phyloP scores from a whole-genome alignment of 495 filamentous ascomycete genomes.

The Penicillium samsonianum region DNA sequence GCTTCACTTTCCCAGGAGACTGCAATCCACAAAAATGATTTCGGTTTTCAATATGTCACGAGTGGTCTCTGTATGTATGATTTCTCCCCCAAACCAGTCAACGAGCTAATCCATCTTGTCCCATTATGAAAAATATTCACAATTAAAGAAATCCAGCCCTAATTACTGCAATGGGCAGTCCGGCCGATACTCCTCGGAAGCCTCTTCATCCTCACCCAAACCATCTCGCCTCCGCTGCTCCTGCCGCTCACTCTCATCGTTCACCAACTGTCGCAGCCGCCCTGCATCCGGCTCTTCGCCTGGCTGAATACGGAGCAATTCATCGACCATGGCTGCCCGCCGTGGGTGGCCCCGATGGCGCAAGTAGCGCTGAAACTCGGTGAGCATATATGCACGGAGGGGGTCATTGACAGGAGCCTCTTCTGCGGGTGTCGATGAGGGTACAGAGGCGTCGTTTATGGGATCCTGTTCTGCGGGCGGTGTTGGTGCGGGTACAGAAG shows the following conservation, averaged over 20 bases:
- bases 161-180: not conserved
- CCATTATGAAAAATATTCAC: not conserved
- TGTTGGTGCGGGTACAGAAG: too few relatives aligned
- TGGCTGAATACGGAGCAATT: conserved; percentile 1
- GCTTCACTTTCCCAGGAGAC: not conserved
- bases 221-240: not conserved
- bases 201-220: not conserved
- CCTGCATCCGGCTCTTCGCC: conserved; percentile 3
- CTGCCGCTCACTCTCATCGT: not conserved
- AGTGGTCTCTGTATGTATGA: not conserved
- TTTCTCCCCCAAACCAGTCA: not conserved
- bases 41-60: not conserved
- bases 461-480: too few relatives aligned
- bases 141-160: not conserved
- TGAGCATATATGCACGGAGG: conserved; percentile 5
- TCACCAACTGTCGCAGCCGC: conserved; percentile 5
- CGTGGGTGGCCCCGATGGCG: not conserved
- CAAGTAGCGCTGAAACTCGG: conserved; percentile 9
- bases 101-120: not conserved
- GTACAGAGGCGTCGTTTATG: too few relatives aligned
- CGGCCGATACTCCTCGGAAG: not conserved
- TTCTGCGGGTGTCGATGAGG: not conserved
- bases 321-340: conserved; percentile 1
- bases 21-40: too few relatives aligned
- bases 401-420: not conserved